These are phyloP conservation scores for Cornus florida DNA, from an alignment of 148 eudicot species.

Conservation along the genomic window DNA sequence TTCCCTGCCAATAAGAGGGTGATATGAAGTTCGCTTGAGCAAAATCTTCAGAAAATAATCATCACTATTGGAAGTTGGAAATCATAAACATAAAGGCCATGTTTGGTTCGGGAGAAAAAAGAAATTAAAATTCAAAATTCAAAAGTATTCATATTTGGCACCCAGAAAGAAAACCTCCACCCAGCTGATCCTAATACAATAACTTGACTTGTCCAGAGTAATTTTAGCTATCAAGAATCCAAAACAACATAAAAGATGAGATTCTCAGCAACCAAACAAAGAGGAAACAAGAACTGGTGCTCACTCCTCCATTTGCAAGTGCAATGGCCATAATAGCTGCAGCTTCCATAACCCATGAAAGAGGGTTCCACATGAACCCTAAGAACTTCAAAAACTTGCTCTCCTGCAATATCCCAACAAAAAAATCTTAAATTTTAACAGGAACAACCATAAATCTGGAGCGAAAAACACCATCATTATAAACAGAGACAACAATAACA, in stretches of 20 bases:
- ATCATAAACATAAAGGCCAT: neutral
- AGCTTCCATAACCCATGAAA: slow-evolving; percentile 66
- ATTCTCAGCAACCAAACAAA: neutral
- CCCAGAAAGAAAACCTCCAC: neutral
- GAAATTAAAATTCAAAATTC: neutral
- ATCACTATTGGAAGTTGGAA: neutral
- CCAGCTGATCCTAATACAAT: neutral
- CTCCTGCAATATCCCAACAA: slow-evolving; percentile 32
- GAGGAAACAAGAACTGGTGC: neutral
- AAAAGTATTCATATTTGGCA: neutral
- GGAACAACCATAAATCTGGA: neutral
- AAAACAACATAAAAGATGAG: neutral
- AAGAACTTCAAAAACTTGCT: slow-evolving; percentile 46
- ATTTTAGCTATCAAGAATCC: neutral
- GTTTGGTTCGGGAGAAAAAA: neutral
- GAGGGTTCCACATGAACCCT: slow-evolving; percentile 63
- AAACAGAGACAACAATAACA: neutral
- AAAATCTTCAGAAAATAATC: neutral
- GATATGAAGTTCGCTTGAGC: neutral
- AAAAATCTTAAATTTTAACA: neutral
- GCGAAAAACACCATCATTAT: neutral
- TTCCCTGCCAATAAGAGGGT: slow-evolving; percentile 28
- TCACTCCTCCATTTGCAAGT: slow-evolving; percentile 62
- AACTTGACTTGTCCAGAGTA: neutral
- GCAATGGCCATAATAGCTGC: slow-evolving; percentile 65